Base-by-base conservation (phyloP, 345 rosid genomes). In the Lumnitzera racemosa region DNA sequence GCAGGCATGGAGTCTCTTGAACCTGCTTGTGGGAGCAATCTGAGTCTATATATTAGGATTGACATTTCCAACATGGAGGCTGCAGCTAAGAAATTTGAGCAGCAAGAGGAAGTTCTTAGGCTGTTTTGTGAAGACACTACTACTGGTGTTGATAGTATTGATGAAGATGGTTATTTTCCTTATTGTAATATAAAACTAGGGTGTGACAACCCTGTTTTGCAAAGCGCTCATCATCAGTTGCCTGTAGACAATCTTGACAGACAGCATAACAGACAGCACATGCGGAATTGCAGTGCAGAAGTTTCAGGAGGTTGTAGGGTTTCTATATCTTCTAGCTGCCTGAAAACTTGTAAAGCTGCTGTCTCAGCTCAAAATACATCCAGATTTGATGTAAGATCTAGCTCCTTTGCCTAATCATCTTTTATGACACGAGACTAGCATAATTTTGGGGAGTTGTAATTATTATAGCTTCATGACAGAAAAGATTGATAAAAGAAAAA, bases 31-130 rank as follows among this genome's bases (percentile, higher is more conserved):
- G 97, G 99, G 72, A 76, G 71, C 57, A 75, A 68, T 31, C 74
- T 27, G 24, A 79, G 75, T 14, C 83, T 95, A 46, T 88, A 76
- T 78, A 70, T 95, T 77, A 90, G 99, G 74, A 87, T 86, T 55
- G 80, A 83, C 71, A 69, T 86, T 50, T 66, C 71, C 57, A 79
- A 62, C 61, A 53, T 95, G 91, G 99, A 95, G 78, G 87, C 86
- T 68, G 96, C 86, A 56, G 97, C 99, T 41, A 78, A 67, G 68
- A 81, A 70, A 61, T 86, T 90, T 73, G 97, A 90, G 83, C 78
- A 70, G 74, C 86, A 84, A 51, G 83, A 71, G 63, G 68, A 66
- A 57, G 47, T 81, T 36, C 51, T 60, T 23, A 68, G 78, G 68
- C 80, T 69, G 72, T 66, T 74, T 54, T 76, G 56, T 61, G 57